Conservation (phyloP, 495 filamentous ascomycete species). For the Friedmanniomyces simplex region DNA sequence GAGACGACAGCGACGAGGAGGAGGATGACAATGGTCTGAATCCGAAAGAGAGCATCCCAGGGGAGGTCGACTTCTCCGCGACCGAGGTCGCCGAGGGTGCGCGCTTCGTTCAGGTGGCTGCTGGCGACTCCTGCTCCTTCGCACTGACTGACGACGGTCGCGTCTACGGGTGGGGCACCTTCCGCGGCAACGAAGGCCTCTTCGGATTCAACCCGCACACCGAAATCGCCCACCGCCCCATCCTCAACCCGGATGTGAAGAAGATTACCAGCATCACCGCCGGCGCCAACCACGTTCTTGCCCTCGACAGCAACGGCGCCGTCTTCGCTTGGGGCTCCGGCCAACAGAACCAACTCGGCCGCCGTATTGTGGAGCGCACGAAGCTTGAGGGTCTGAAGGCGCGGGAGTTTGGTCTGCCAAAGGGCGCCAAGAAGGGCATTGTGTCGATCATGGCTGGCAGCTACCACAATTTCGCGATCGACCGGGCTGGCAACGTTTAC, state of each 20-base stretch:
- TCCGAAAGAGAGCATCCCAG: constrained; percentile 48
- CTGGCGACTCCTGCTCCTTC: constrained; percentile 54
- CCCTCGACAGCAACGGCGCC: constrained; percentile 53
- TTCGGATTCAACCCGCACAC: constrained; percentile 50
- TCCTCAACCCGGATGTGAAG: constrained; percentile 44
- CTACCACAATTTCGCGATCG: constrained; percentile 71
- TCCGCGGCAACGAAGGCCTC: constrained; percentile 55
- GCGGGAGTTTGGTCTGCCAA: constrained; percentile 54
- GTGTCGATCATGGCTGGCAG: constrained; percentile 48
- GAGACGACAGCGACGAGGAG: constrained; percentile 39
- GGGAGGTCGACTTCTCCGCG: constrained; percentile 32
- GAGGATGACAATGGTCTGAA: constrained; percentile 47
- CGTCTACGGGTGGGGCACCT: constrained; percentile 66
- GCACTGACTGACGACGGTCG: constrained; percentile 52
- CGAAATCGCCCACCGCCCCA: constrained; percentile 35
- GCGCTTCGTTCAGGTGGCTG: constrained; percentile 47
- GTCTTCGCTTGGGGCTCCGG: constrained; percentile 64
- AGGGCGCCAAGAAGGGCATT: constrained; percentile 39
- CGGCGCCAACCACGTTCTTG: constrained; percentile 63
- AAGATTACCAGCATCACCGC: constrained; percentile 50
- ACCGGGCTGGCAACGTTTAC: constrained; percentile 58
- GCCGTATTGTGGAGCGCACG: constrained; percentile 53
- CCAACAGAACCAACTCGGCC: constrained; percentile 67
- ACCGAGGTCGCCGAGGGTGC: constrained; percentile 38
- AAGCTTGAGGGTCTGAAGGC: constrained; percentile 52